Base-by-base conservation (phyloP, 129 eudicot genomes). In the Kitagawia praeruptora region DNA sequence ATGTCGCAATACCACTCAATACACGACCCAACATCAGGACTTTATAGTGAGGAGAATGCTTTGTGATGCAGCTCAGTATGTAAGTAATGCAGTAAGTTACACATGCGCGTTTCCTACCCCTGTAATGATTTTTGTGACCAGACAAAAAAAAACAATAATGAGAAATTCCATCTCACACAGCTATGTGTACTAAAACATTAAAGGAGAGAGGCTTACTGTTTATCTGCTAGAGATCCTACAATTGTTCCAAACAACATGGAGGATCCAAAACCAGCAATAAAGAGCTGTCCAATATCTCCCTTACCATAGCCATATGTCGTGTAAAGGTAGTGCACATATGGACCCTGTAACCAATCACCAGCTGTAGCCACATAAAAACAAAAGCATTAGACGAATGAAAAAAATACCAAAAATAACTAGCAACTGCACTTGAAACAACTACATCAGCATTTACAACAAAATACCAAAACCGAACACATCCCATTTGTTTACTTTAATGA, bases 221-320 rank as follows among this genome's bases (percentile, higher is more conserved):
- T 96, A 84, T 96, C 99, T 31, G 99, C 99, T 31, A 96, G 88
- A 61, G 99, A 96, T 79, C 99, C 99, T 53, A 96, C 99, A 80
- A 96, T 92, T 47, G 99, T 96, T 74, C 99, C 99, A 82, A 96
- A 96, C 79, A 96, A 80, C 99, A 96, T 96, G 85, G 99, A 96
- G 80, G 99, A 96, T 75, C 99, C 99, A 86, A 96, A 96, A 14
- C 99, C 99, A 66, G 99, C 99, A 80, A 96, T 96, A 77, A 96
- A 96, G 74, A 96, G 96, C 88, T 92, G 99, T 39, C 99, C 99
- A 42, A 96, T 96, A 28, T 90, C 90, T 75, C 96, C 96, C 77
- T 90, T 90, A 61, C 90, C 79, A 21, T 88, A 90, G 39, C 96
- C 96, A 70, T 90, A 90, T 2, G 92, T 90, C 7, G 84, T 86